Base-by-base conservation (phyloP, 2,329 filamentous ascomycete species). In the Penicillium sp. region DNA sequence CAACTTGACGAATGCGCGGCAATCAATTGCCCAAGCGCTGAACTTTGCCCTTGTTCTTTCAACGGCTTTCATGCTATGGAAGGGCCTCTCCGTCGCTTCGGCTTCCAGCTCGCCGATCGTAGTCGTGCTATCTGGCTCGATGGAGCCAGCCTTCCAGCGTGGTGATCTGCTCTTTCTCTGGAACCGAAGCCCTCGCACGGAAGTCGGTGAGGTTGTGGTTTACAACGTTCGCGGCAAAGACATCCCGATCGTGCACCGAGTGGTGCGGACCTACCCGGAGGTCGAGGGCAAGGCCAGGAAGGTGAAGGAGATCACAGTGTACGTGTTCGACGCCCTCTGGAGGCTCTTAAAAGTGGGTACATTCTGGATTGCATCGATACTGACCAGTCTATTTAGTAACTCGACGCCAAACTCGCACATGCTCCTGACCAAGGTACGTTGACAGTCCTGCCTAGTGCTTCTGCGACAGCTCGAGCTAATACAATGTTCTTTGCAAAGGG, bases 241-340 rank as follows among this genome's bases (percentile, higher is more conserved):
- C 59, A 97, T 98, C 56, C 93, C 93, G 27, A 98, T 98, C 71
- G 93, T 98, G 59, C 93, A 98, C 75, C 79, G 93, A 44, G 81
- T 97, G 8, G 87, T 97, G 47, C 82, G 91, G 72, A 78, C 78
- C 57, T 84, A 82, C 69, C 67, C 68, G 2, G 81, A 81, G 51
- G 58, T 71, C 8, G 66, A 69, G 46, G 62, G 52, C 12, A 68
- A 64, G 52, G 42, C 59, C 28, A 72, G 69, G 59, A 68, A 68
- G 38, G 65, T 62, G 10, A 68, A 67, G 54, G 60, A 65, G 50
- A 53, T 67, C 44, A 54, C 63, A 20, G 63, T 57, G 66, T 68
- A 58, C 20, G 62, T 59, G 18, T 20, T 32, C 29, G 6, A 6
- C 15, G 37, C 3, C n/a, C 8, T n/a, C 3, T 33, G 1, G 6